phyloP scores from a whole-genome alignment of 2,329 filamentous ascomycete species.

The Cladosporium sp. region DNA sequence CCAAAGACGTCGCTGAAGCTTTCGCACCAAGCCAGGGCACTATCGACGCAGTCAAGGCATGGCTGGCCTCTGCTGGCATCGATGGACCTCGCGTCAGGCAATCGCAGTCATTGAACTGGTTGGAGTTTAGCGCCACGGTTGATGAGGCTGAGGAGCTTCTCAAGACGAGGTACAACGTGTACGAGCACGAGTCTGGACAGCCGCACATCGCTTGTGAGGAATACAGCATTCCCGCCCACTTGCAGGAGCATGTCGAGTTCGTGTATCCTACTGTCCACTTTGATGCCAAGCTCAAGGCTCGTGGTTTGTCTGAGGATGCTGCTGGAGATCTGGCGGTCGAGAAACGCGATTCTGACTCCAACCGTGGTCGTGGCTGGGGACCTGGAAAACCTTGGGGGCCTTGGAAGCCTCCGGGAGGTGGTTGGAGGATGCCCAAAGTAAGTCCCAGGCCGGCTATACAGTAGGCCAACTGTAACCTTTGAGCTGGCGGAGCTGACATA shows the following conservation, averaged over 20 bases:
- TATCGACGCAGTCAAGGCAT: constrained; percentile 48
- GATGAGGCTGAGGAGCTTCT: constrained; percentile 52
- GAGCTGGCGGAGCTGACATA: neutral
- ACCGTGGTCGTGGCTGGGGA: neutral
- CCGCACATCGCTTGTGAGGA: constrained; percentile 35
- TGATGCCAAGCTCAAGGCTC: constrained; percentile 30
- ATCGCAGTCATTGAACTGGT: constrained; percentile 50
- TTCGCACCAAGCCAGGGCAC: constrained; percentile 42
- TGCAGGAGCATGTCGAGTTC: constrained; percentile 32
- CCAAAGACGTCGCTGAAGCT: constrained; percentile 39
- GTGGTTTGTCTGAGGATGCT: neutral
- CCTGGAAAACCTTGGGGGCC: neutral
- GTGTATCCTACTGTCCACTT: constrained; percentile 40
- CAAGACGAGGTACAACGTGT: constrained; percentile 51
- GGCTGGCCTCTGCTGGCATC: constrained; percentile 54
- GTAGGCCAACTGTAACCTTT: neutral
- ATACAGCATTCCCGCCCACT: constrained; percentile 32
- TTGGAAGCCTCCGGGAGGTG: neutral
- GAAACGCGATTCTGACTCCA: neutral
- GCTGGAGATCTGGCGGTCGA: neutral
- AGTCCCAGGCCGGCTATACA: neutral
- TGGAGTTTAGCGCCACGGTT: constrained; percentile 52
- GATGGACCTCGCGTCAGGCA: constrained; percentile 44
- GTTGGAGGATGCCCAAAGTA: neutral
- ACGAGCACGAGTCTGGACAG: constrained; percentile 38